Conservation (phyloP, 805 yeast genomes). For the Metahyphopichia silvanorum region DNA sequence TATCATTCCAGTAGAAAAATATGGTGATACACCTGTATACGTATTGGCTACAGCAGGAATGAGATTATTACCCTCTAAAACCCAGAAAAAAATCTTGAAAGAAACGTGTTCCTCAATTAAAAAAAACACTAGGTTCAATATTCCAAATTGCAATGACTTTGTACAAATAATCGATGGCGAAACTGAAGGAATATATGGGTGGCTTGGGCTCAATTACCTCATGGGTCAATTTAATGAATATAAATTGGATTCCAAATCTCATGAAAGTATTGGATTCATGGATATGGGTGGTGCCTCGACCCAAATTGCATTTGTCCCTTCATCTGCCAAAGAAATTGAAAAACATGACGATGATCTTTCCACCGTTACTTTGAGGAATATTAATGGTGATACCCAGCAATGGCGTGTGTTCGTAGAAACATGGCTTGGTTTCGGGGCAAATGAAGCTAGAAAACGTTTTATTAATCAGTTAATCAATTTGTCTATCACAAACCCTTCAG, state of each 20-base stretch:
- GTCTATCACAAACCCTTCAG: constrained; percentile 13
- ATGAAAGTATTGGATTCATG: constrained; percentile 84
- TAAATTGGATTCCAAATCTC: constrained; percentile 32
- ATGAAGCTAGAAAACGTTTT: constrained; percentile 81
- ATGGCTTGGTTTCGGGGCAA: constrained; percentile 98
- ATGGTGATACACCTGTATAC: constrained; percentile 74
- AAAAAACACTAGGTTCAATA: constrained; percentile 51
- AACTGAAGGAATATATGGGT: constrained; percentile 92
- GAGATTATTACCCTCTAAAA: constrained; percentile 64
- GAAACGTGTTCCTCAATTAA: constrained; percentile 59
- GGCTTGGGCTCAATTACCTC: constrained; percentile 88
- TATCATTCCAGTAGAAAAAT: constrained; percentile 62
- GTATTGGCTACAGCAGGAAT: constrained; percentile 97
- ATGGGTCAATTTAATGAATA: constrained; percentile 59
- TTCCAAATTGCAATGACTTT: constrained; percentile 63
- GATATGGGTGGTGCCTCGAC: constrained; percentile 99
- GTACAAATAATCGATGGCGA: constrained; percentile 90
- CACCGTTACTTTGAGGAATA: constrained; percentile 58
- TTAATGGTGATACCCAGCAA: constrained; percentile 65
- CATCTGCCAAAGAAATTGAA: constrained; percentile 51
- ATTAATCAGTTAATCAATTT: constrained; percentile 49
- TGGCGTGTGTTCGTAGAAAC: constrained; percentile 93
- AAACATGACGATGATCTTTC: constrained; percentile 74
- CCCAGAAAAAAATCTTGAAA: constrained; percentile 51
- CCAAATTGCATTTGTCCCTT: constrained; percentile 90